Evolutionary conservation across 805 yeast species (phyloP).

Genomic region (Hyphopichia homilentoma): DNA sequence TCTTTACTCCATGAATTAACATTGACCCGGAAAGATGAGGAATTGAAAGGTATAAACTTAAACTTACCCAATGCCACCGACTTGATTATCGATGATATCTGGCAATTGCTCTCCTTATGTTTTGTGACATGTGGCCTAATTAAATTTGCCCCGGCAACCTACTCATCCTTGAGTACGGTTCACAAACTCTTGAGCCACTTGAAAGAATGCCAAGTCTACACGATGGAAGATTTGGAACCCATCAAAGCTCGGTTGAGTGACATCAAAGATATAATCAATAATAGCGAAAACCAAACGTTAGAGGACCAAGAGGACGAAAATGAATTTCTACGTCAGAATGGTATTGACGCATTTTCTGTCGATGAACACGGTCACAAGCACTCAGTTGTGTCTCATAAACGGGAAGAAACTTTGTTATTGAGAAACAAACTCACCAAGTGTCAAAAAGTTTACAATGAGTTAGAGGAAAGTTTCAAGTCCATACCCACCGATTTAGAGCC

Average conservation of each 20-base stretch:
- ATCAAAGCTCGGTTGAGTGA: constrained; percentile 70
- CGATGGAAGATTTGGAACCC: constrained; percentile 79
- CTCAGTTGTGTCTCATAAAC: constrained; percentile 27
- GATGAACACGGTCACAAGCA: constrained; percentile 9
- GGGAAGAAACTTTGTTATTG: constrained; percentile 59
- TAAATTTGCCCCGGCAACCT: constrained; percentile 90
- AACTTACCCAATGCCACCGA: constrained; percentile 57
- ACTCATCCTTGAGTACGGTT: constrained; percentile 84
- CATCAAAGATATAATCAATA: constrained; percentile 57
- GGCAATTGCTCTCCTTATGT: constrained; percentile 81
- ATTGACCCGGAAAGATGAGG: constrained; percentile 47
- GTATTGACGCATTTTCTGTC: constrained; percentile 12
- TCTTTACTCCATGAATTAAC: constrained; percentile 50
- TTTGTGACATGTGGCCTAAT: constrained; percentile 90
- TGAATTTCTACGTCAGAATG: constrained; percentile 10
- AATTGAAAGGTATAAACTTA: constrained; percentile 32
- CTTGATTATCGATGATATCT: constrained; percentile 77
- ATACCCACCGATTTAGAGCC: constrained; percentile 36
- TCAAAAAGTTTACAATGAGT: constrained; percentile 49
- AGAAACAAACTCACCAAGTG: constrained; percentile 66
- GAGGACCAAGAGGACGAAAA: constrained; percentile 5
- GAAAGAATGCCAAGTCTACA: constrained; percentile 75
- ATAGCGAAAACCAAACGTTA: constrained; percentile 18
- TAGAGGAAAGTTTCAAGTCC: constrained; percentile 49
- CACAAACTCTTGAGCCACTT: constrained; percentile 80